These are phyloP conservation scores for Salix purpurea DNA, from an alignment of 345 rosid species.

Conservation along the genomic window DNA sequence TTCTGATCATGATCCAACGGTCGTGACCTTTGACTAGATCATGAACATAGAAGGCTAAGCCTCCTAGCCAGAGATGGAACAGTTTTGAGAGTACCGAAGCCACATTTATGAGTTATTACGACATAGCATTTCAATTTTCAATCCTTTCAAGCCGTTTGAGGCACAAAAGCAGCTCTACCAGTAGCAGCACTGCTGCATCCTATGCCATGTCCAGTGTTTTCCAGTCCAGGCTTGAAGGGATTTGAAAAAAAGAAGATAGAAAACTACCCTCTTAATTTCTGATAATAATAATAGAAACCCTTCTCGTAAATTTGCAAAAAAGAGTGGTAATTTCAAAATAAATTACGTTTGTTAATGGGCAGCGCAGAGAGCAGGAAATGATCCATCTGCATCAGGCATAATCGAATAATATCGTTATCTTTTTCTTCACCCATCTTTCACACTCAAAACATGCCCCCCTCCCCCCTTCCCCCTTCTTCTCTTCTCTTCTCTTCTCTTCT, in stretches of 20 bases:
- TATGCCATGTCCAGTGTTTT: neutral
- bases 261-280: no score
- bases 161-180: neutral
- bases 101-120: neutral
- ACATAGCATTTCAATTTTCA: neutral
- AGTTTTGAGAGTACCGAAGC: neutral
- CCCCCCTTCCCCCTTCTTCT: neutral
- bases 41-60: neutral
- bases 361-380: neutral
- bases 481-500: neutral
- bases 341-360: neutral
- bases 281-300: no score
- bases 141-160: neutral
- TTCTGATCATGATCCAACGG: conserved; percentile 2
- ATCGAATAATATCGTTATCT: conserved; percentile 38
- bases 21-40: neutral
- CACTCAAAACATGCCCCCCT: conserved; percentile 1
- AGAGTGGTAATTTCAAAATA: no score
- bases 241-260: no score
- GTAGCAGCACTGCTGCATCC: neutral
- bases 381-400: conserved; percentile 31
- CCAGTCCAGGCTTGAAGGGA: neutral
- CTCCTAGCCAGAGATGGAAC: neutral
- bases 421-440: conserved; percentile 13
- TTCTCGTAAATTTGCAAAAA: no score